These are phyloP conservation scores for Paraphoma sp. DNA, from an alignment of 2,329 filamentous ascomycete species.

Conservation along the genomic window DNA sequence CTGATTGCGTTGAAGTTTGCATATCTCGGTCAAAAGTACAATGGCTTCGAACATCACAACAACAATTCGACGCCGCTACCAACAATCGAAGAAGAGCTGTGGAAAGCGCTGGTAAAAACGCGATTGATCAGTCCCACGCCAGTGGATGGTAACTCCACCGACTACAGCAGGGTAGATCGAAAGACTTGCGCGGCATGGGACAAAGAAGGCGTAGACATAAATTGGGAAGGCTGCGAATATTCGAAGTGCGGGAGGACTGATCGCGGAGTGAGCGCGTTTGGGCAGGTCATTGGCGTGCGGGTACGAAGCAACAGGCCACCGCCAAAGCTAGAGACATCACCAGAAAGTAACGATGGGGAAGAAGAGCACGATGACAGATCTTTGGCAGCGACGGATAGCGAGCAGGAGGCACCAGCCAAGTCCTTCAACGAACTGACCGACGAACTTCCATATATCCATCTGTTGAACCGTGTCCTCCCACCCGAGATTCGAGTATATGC, in stretches of 20 bases:
- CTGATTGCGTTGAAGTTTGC: conserved; percentile 91
- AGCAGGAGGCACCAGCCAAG: conserved; percentile 30
- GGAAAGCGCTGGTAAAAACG: conserved; percentile 85
- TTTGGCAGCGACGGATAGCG: conserved; percentile 7
- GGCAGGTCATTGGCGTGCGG: conserved; percentile 85
- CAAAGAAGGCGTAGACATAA: conserved; percentile 59
- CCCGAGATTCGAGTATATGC: conserved; percentile 89
- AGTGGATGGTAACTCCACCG: conserved; percentile 16
- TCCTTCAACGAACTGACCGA: conserved; percentile 73
- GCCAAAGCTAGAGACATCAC: conserved; percentile 23
- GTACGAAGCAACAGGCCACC: conserved; percentile 80
- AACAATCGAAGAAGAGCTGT: conserved; percentile 91
- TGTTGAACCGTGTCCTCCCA: conserved; percentile 87
- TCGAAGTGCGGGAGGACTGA: conserved; percentile 96
- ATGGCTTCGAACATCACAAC: conserved; percentile 87
- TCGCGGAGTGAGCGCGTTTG: conserved; percentile 92
- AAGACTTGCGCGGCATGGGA: conserved; percentile 46
- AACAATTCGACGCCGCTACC: conserved; percentile 72
- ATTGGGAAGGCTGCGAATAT: conserved; percentile 87
- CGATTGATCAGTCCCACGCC: conserved; percentile 67
- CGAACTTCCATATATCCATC: conserved; percentile 82
- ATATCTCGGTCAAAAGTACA: conserved; percentile 89
- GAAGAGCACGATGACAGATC: conserved; percentile 1
- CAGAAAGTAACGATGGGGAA: conserved; percentile 9
- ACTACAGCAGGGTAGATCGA: conserved; percentile 42